A percentile compares a stretch with the other conserved stretches of the same genome.
Evolutionary conservation across 345 rosid genomes (phyloP).

Genomic region (Carallia pectinifolia): DNA sequence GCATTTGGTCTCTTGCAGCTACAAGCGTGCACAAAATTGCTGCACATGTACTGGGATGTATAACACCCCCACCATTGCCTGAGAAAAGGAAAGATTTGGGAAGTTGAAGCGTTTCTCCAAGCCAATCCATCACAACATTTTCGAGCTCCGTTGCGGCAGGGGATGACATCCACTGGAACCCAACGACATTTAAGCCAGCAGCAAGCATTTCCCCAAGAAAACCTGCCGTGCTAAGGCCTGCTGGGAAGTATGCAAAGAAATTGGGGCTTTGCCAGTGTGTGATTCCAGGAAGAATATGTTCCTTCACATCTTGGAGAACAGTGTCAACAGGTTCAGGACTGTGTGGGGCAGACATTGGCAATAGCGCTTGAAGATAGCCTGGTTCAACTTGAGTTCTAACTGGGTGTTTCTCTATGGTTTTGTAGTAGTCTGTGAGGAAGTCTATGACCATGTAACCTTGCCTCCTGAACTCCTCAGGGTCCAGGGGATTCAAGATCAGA

Average conservation of each 20-base stretch:
- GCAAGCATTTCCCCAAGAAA: conserved; percentile 34
- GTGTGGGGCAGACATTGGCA: conserved; percentile 37
- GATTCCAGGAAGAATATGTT: conserved; percentile 37
- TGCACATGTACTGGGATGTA: conserved; percentile 38
- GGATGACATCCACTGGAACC: conserved; percentile 32
- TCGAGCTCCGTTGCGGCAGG: conserved; percentile 37
- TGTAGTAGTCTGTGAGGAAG: conserved; percentile 44
- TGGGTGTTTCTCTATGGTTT: conserved; percentile 33
- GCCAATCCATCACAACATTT: conserved; percentile 15
- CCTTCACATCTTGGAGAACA: conserved; percentile 32
- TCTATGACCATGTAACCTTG: conserved; percentile 41
- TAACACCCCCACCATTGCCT: neutral
- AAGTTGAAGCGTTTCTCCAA: too few relatives aligned
- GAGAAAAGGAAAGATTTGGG: too few relatives aligned
- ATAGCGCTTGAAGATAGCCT: conserved; percentile 26
- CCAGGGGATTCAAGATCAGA: conserved; percentile 18
- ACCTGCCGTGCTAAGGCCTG: conserved; percentile 35
- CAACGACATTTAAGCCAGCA: conserved; percentile 23
- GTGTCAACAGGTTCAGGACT: conserved; percentile 30
- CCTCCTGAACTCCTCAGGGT: conserved; percentile 38
- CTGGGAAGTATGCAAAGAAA: conserved; percentile 31
- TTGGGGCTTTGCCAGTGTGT: conserved; percentile 41
- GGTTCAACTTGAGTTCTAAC: conserved; percentile 40
- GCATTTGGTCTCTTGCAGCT: conserved; percentile 39
- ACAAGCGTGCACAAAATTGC: conserved; percentile 35